phyloP scores from a whole-genome alignment of 176 grass and related monocot species.

The Ampelocalamus luodianensis region DNA sequence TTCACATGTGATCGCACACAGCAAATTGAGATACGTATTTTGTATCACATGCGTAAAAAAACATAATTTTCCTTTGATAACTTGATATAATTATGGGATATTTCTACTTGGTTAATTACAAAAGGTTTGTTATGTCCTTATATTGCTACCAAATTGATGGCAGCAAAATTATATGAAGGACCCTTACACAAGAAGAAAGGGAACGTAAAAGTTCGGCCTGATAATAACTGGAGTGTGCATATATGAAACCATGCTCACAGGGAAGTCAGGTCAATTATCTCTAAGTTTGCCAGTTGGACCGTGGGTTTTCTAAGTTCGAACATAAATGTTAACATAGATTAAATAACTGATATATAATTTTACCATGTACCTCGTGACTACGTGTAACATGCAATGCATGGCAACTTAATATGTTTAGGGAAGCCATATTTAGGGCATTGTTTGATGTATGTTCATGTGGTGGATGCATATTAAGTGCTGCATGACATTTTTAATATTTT shows the following conservation, averaged over 20 bases:
- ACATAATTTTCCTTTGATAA: slow-evolving; percentile 18
- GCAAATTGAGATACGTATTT: slow-evolving; percentile 8
- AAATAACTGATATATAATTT: slow-evolving; percentile 11
- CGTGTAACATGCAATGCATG: slow-evolving; percentile 8
- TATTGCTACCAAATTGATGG: neutral
- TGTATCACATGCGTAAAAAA: neutral
- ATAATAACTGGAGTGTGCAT: neutral
- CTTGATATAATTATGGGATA: neutral
- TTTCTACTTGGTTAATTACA: neutral
- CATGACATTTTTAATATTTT: slow-evolving; percentile 6
- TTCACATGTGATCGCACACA: slow-evolving; percentile 1
- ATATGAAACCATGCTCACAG: slow-evolving; percentile 5
- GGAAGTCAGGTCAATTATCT: neutral
- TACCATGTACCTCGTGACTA: neutral
- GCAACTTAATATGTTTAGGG: slow-evolving; percentile 2
- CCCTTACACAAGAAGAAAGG: neutral
- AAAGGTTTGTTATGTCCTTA: neutral
- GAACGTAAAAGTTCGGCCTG: neutral
- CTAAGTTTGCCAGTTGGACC: slow-evolving; percentile 24
- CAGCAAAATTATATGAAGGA: slow-evolving; percentile 17
- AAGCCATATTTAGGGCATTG: slow-evolving; percentile 16
- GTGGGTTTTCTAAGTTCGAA: neutral
- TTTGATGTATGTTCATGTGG: slow-evolving; percentile 32
- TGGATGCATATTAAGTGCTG: slow-evolving; percentile 29
- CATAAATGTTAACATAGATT: slow-evolving; percentile 13